Conservation (phyloP, 1,284 basidiomycete genomes). For the Apiotrichum domesticum region DNA sequence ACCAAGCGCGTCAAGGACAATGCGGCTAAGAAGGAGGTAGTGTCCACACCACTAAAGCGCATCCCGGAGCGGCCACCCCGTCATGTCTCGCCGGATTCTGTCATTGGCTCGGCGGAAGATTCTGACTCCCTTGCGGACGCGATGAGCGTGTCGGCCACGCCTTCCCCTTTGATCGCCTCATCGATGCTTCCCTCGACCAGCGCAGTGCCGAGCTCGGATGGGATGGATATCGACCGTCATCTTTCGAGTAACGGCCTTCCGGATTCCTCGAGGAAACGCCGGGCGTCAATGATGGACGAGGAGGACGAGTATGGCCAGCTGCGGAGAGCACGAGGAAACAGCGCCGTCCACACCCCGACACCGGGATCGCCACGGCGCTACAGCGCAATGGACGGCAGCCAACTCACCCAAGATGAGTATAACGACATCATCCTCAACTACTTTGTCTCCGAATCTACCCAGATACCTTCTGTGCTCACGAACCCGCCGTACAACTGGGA, state of each 20-base stretch:
- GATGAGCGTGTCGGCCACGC: slow-evolving; percentile 22
- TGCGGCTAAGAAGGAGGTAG: slow-evolving; percentile 22
- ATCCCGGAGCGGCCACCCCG: slow-evolving; percentile 12
- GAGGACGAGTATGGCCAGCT: slow-evolving; percentile 34
- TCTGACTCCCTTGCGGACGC: slow-evolving; percentile 12
- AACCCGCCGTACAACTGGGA: slow-evolving; percentile 88
- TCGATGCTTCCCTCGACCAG: slow-evolving; percentile 5
- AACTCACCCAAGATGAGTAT: slow-evolving; percentile 55
- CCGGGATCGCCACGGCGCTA: slow-evolving; percentile 18
- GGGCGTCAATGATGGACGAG: slow-evolving; percentile 38
- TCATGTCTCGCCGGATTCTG: slow-evolving; percentile 18
- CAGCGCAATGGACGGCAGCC: slow-evolving; percentile 17
- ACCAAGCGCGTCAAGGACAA: slow-evolving; percentile 48
- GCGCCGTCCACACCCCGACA: slow-evolving; percentile 41
- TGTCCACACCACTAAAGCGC: slow-evolving; percentile 25
- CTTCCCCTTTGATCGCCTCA: slow-evolving; percentile 16
- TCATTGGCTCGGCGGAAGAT: slow-evolving; percentile 6
- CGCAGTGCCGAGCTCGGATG: slow-evolving; percentile 8
- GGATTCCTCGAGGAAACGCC: slow-evolving; percentile 26
- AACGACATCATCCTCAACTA: slow-evolving; percentile 97
- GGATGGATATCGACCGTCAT: slow-evolving; percentile 13
- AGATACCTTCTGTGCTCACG: slow-evolving; percentile 82
- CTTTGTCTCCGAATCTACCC: slow-evolving; percentile 95
- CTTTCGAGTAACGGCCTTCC: slow-evolving; percentile 8
- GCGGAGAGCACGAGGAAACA: slow-evolving; percentile 32